Conservation (phyloP, 2,329 filamentous ascomycete species). For the Cladosporium sp. region DNA sequence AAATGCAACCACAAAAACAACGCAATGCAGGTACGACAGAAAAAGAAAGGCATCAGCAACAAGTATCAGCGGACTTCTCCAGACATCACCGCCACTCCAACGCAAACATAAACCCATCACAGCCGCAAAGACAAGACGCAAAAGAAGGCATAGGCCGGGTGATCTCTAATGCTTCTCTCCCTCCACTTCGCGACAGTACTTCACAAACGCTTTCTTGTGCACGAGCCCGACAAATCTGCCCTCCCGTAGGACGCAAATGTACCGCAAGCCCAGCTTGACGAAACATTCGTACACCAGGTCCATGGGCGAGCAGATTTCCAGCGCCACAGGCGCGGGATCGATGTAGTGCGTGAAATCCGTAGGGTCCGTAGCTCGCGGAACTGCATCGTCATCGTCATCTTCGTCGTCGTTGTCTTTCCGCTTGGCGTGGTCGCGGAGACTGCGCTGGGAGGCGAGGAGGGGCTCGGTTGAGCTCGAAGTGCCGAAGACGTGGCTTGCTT, state of each 20-base stretch:
- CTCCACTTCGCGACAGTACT: conserved; percentile 83
- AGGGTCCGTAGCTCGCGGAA: conserved; percentile 46
- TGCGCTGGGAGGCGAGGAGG: conserved; percentile 63
- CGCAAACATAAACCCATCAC: not conserved
- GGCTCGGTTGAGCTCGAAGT: conserved; percentile 53
- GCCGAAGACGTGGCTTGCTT: conserved; percentile 69
- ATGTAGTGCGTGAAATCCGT: conserved; percentile 89
- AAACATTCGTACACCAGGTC: conserved; percentile 96
- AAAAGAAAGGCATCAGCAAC: not conserved
- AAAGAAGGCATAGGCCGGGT: too few species aligned
- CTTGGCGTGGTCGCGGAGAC: not conserved
- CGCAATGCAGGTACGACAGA: too few species aligned
- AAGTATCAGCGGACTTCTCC: too few species aligned
- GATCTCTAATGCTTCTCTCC: conserved; percentile 36
- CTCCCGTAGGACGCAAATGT: conserved; percentile 82
- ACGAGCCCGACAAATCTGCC: conserved; percentile 85
- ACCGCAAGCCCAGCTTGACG: conserved; percentile 85
- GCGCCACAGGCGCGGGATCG: conserved; percentile 80
- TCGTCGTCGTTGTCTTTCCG: conserved; percentile 18
- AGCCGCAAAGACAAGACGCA: not conserved
- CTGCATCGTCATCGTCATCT: too few species aligned
- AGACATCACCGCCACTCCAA: too few species aligned
- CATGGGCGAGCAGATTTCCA: conserved; percentile 87
- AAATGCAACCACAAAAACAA: too few species aligned
- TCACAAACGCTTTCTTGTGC: conserved; percentile 96